phyloP scores from a whole-genome alignment of 179 eudicot species.

The Beta corolliflora region DNA sequence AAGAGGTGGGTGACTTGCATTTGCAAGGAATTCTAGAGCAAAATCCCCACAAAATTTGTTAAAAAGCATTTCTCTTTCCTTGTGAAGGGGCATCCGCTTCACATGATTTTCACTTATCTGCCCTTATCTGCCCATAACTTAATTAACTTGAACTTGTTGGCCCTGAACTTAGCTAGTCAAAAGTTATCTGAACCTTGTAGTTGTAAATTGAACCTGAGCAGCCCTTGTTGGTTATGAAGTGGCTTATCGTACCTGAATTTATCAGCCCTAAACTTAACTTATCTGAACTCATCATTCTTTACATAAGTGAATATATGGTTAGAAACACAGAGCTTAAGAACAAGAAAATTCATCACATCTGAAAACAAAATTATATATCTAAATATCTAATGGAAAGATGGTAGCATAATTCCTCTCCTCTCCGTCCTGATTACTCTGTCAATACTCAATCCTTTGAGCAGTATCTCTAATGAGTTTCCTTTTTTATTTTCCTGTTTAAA shows the following conservation, averaged over 20 bases:
- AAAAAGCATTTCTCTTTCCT: neutral
- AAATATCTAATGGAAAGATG: neutral
- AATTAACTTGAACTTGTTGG: too few relatives aligned
- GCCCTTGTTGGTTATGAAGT: too few relatives aligned
- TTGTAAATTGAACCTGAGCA: too few relatives aligned
- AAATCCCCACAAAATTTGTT: neutral
- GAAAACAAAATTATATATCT: neutral
- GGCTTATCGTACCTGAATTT: too few relatives aligned
- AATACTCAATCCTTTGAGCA: neutral
- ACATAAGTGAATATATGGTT: too few relatives aligned
- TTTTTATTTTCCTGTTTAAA: neutral
- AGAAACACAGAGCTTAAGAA: too few relatives aligned
- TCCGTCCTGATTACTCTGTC: neutral
- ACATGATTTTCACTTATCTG: too few relatives aligned
- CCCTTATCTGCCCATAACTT: too few relatives aligned
- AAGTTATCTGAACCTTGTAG: too few relatives aligned
- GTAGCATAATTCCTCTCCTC: neutral
- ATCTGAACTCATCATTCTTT: too few relatives aligned
- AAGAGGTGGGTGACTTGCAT: neutral
- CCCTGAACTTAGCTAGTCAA: too few relatives aligned
- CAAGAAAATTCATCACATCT: neutral
- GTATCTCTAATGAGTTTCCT: neutral
- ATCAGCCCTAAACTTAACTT: too few relatives aligned
- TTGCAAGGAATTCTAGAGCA: neutral
- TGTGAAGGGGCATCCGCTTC: neutral